Conservation (phyloP, 169 alveolate genomes). For the Plasmodium billcollinsi region DNA sequence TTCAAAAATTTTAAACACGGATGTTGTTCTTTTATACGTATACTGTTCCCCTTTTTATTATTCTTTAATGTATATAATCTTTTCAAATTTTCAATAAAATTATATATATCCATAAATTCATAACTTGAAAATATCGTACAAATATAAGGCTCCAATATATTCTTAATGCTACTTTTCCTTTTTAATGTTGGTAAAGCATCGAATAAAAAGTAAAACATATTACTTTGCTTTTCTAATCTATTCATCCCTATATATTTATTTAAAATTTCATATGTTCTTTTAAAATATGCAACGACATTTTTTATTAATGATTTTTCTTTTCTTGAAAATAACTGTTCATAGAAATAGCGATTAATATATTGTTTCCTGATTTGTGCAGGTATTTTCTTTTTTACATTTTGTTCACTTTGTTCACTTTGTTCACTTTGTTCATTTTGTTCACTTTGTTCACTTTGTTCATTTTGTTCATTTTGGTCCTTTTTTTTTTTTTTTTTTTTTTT, state of each 20-base stretch:
- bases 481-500: too few species aligned
- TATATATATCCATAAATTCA: slow-evolving; percentile 34
- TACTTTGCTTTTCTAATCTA: slow-evolving; percentile 39
- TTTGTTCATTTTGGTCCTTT: too few species aligned
- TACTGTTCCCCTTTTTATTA: slow-evolving; percentile 6
- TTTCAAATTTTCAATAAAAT: slow-evolving; percentile 63
- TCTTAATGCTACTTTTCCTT: slow-evolving; percentile 6
- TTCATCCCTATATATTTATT: slow-evolving; percentile 29
- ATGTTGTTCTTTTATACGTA: slow-evolving; percentile 15
- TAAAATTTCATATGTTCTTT: slow-evolving; percentile 30
- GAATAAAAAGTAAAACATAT: slow-evolving; percentile 54
- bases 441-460: too few species aligned
- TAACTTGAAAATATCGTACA: slow-evolving; percentile 15
- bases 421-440: too few species aligned
- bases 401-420: too few species aligned
- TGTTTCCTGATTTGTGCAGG: neutral
- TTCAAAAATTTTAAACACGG: slow-evolving; percentile 40
- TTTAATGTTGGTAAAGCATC: slow-evolving; percentile 63
- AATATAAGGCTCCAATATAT: slow-evolving; percentile 25
- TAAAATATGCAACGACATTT: slow-evolving; percentile 33
- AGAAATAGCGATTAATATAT: neutral
- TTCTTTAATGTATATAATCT: slow-evolving; percentile 53
- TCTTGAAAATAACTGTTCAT: neutral
- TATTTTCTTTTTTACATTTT: neutral
- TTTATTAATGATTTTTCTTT: slow-evolving; percentile 6